These are phyloP conservation scores for Ramaria sp. DNA, from an alignment of 768 basidiomycete genomes.

Conservation along the genomic window DNA sequence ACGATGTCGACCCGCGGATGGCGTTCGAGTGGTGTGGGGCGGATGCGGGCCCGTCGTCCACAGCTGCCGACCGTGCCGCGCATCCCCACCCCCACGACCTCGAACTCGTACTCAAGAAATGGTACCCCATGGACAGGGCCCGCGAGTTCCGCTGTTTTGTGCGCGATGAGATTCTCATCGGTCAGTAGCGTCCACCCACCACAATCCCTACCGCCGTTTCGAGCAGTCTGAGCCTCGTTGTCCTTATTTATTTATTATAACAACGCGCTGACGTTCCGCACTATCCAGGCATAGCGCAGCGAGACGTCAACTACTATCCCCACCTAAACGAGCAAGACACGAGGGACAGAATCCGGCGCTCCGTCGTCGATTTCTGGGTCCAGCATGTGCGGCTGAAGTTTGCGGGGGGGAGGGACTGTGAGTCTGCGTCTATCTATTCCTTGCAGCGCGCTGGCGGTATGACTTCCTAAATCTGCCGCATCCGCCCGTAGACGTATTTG, in stretches of 20 bases:
- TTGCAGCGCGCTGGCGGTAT: background rate
- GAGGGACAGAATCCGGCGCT: constrained; percentile 37
- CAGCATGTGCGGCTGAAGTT: constrained; percentile 52
- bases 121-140: constrained; percentile 76
- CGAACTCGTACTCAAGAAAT: constrained; percentile 84
- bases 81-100: constrained; percentile 37
- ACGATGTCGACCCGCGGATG: constrained; percentile 51
- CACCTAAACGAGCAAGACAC: constrained; percentile 62
- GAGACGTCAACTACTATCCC: constrained; percentile 83
- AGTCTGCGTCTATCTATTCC: constrained; percentile 16
- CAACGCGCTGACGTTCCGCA: no score
- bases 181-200: constrained; percentile 35
- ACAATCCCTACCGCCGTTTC: no score
- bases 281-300: constrained; percentile 81
- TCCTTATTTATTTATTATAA: no score
- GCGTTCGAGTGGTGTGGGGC: constrained; percentile 59
- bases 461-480: background rate
- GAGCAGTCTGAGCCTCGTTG: no score
- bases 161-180: constrained; percentile 55
- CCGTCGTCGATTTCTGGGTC: constrained; percentile 58
- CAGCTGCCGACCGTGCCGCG: constrained; percentile 10
- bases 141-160: constrained; percentile 92
- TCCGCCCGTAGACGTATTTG: constrained; percentile 57
- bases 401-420: constrained; percentile 55
- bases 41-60: background rate